Evolutionary conservation across 495 filamentous ascomycete genomes (phyloP).

Genomic region (Aspergillus wentii): DNA sequence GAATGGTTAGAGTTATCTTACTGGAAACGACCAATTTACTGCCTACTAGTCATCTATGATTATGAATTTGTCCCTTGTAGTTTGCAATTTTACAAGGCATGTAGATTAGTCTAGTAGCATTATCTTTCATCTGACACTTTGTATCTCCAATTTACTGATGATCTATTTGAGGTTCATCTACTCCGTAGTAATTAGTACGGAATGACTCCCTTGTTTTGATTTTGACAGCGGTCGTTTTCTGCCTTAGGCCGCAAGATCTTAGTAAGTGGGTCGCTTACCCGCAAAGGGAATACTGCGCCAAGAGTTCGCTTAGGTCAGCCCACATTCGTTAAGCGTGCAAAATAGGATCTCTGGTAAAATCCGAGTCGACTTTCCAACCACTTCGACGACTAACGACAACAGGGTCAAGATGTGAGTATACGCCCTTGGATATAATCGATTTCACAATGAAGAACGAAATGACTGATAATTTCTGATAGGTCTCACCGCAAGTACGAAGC

Average conservation of each 20-base stretch:
- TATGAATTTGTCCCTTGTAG: no score
- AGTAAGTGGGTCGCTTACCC: constrained; percentile 27
- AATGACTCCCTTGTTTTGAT: no score
- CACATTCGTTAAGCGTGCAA: constrained; percentile 46
- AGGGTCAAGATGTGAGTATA: constrained; percentile 50
- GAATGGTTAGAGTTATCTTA: no score
- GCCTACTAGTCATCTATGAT: no score
- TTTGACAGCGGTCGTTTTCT: no score
- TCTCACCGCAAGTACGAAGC: constrained; percentile 84
- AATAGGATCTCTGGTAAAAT: constrained; percentile 38
- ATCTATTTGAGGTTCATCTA: no score
- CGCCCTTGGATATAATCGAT: neutral
- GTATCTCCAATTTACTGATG: no score
- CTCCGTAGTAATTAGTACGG: no score
- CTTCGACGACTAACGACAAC: constrained; percentile 51
- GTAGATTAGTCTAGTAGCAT: no score
- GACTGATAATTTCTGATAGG: constrained; percentile 37
- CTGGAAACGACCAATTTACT: no score
- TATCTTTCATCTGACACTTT: no score
- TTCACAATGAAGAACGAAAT: constrained; percentile 2
- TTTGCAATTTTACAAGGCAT: no score
- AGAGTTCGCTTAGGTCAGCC: constrained; percentile 42
- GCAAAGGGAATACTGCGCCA: constrained; percentile 18
- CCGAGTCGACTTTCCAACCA: constrained; percentile 39
- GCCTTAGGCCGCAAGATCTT: constrained; percentile 13